Evolutionary conservation across 2,329 filamentous ascomycete species (phyloP).

Genomic region (Sporothrix humicola): DNA sequence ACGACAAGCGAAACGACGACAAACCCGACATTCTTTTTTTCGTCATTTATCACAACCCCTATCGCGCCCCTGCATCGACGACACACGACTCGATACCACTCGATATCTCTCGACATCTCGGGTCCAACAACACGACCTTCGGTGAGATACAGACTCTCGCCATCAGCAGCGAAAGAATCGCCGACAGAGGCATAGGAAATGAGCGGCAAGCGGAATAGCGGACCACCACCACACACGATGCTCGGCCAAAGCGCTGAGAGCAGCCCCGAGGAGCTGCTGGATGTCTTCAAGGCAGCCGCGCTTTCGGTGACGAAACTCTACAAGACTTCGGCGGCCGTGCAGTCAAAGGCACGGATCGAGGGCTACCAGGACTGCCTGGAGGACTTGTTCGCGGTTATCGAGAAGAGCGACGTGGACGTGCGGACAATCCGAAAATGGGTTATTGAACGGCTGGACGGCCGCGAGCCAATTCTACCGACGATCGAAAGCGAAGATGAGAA

Average conservation of each 20-base stretch:
- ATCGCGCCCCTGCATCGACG: neutral
- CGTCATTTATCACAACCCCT: neutral
- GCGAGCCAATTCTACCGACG: slow-evolving; percentile 58
- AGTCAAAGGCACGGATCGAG: slow-evolving; percentile 74
- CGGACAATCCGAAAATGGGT: slow-evolving; percentile 68
- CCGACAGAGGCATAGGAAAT: neutral
- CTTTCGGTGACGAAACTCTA: slow-evolving; percentile 95
- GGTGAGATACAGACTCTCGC: neutral
- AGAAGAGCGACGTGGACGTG: slow-evolving; percentile 80
- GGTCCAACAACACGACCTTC: neutral
- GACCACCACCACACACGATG: slow-evolving; percentile 13
- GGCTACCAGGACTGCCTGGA: slow-evolving; percentile 96
- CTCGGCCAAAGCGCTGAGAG: slow-evolving; percentile 28
- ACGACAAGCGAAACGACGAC: neutral
- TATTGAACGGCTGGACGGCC: slow-evolving; percentile 70
- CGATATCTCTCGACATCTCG: neutral
- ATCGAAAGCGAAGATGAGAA: slow-evolving; percentile 63
- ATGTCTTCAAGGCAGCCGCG: slow-evolving; percentile 90
- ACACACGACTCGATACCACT: neutral
- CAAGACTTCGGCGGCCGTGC: slow-evolving; percentile 82
- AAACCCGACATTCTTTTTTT: neutral
- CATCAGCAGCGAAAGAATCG: neutral
- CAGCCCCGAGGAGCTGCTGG: slow-evolving; percentile 70
- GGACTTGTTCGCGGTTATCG: slow-evolving; percentile 83
- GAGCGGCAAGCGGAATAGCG: neutral